A percentile compares a stretch with the other conserved stretches of the same genome.
Conservation (phyloP, 805 yeast genomes). For the Clavispora carvajalis region DNA sequence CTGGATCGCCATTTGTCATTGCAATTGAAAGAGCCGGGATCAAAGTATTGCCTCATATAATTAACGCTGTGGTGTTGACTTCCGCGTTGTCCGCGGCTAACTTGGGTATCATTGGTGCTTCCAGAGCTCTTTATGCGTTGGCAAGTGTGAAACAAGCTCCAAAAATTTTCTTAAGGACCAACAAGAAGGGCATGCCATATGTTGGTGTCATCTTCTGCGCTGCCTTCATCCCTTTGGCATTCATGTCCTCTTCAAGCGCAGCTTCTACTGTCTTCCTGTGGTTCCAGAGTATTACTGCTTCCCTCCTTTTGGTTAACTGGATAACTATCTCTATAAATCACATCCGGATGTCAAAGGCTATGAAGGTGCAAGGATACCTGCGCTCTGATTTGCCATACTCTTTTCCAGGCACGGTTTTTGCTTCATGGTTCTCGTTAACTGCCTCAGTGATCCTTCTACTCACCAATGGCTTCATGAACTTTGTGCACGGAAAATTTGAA, state of each 20-base stretch:
- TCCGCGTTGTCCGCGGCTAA: constrained; percentile 15
- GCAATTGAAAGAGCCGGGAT: constrained; percentile 2
- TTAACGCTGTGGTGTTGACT: constrained; percentile 3
- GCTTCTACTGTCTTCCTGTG: constrained; percentile 7
- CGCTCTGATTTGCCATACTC: too few species aligned
- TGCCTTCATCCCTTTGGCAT: constrained; percentile 1
- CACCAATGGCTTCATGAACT: too few species aligned
- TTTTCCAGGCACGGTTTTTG: too few species aligned
- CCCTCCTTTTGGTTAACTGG: too few species aligned
- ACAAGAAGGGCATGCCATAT: neutral
- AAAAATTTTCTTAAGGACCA: constrained; percentile 18
- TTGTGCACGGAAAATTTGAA: too few species aligned
- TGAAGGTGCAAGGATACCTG: too few species aligned
- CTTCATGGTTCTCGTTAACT: too few species aligned
- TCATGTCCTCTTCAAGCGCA: constrained; percentile 2
- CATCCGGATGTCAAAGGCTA: too few species aligned
- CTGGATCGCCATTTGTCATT: constrained; percentile 3
- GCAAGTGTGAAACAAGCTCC: constrained; percentile 55
- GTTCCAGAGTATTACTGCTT: constrained; percentile 4
- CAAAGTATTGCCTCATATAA: constrained; percentile 2
- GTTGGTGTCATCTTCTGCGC: neutral
- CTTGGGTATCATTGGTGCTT: constrained; percentile 63
- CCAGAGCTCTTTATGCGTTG: constrained; percentile 52
- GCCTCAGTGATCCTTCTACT: too few species aligned
- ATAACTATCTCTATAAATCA: too few species aligned